These are phyloP conservation scores for Aaosphaeria pasadenensis DNA, from an alignment of 2,329 filamentous ascomycete genomes.

Conservation along the genomic window DNA sequence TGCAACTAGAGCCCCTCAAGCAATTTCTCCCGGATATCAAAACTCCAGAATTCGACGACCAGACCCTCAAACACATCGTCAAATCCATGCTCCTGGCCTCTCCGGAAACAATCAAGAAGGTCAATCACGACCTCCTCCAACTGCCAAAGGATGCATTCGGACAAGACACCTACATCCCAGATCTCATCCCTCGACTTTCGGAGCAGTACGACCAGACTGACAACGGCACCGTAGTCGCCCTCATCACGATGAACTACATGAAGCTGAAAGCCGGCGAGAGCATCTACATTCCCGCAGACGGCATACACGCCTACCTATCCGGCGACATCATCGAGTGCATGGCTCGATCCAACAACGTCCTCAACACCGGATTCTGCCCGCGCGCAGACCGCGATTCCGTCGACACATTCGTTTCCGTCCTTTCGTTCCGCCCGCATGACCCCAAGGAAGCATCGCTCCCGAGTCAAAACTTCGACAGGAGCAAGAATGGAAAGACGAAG, in stretches of 20 bases:
- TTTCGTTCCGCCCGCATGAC: slow-evolving; percentile 64
- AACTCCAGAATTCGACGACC: slow-evolving; percentile 52
- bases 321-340: slow-evolving; percentile 79
- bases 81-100: slow-evolving; percentile 55
- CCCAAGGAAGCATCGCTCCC: slow-evolving; percentile 56
- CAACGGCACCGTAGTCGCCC: slow-evolving; percentile 65
- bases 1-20: slow-evolving; percentile 55
- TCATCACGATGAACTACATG: slow-evolving; percentile 73
- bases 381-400: slow-evolving; percentile 61
- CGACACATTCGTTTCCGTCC: slow-evolving; percentile 59
- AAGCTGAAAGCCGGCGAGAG: slow-evolving; percentile 63
- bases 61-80: slow-evolving; percentile 57
- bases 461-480: slow-evolving; percentile 48
- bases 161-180: slow-evolving; percentile 56
- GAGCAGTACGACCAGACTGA: slow-evolving; percentile 63
- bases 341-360: slow-evolving; percentile 71
- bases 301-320: slow-evolving; percentile 69
- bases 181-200: slow-evolving; percentile 63
- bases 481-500: slow-evolving; percentile 58
- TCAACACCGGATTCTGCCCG: slow-evolving; percentile 73
- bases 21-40: slow-evolving; percentile 49
- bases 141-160: slow-evolving; percentile 51
- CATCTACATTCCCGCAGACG: slow-evolving; percentile 69
- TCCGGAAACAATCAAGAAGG: slow-evolving; percentile 50
- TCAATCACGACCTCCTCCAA: slow-evolving; percentile 52